Percentiles rank a stretch among this genome's conserved stretches.
Conservation (phyloP, 2,329 filamentous ascomycete species). For the Apiospora marii region DNA sequence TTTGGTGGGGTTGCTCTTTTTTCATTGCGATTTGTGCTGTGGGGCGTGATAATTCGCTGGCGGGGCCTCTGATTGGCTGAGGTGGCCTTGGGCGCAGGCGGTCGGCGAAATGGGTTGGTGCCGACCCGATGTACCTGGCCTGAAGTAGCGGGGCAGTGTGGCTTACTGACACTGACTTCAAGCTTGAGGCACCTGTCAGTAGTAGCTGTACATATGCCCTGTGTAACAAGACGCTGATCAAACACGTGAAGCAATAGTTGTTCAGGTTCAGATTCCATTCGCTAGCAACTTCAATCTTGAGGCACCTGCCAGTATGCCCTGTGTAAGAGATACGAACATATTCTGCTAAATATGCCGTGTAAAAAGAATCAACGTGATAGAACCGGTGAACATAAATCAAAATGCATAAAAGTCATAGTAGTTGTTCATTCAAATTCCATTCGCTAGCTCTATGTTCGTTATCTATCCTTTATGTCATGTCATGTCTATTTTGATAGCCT, state of each 20-base stretch:
- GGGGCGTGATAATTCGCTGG: slow-evolving; percentile 31
- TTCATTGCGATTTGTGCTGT: slow-evolving; percentile 40
- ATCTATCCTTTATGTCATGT: slow-evolving; percentile 16
- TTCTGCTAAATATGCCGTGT: too few species aligned
- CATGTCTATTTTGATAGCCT: slow-evolving; percentile 27
- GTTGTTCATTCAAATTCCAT: slow-evolving; percentile 25
- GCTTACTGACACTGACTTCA: neutral
- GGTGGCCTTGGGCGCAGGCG: neutral
- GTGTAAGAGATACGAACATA: too few species aligned
- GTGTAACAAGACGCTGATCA: too few species aligned
- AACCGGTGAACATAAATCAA: too few species aligned
- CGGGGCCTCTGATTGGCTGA: too few species aligned
- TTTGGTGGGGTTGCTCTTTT: slow-evolving; percentile 40
- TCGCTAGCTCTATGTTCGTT: slow-evolving; percentile 18
- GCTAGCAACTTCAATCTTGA: neutral
- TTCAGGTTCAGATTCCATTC: neutral
- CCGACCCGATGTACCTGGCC: neutral
- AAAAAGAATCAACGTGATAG: too few species aligned
- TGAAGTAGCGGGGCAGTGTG: too few species aligned
- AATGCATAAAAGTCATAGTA: neutral
- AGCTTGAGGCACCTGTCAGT: too few species aligned
- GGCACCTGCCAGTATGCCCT: neutral
- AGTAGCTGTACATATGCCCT: too few species aligned
- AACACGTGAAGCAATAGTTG: too few species aligned
- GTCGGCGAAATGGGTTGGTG: neutral